Evolutionary conservation across 2,329 filamentous ascomycete species (phyloP), one percentile per base, ranked within the genome.

Genomic region (Pseudopyrenochaeta lycopersici): DNA sequence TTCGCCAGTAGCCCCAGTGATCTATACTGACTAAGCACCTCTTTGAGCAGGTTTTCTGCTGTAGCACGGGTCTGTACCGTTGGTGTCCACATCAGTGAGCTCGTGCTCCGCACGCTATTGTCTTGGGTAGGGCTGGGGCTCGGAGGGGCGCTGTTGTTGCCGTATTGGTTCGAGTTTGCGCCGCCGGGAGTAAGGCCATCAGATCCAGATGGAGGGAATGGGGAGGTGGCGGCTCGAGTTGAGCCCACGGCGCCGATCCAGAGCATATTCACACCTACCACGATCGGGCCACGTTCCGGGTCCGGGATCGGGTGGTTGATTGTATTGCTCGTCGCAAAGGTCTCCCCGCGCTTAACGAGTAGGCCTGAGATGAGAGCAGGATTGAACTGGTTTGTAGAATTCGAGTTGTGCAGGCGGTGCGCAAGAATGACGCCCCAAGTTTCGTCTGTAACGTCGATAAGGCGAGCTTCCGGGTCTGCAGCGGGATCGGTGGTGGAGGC

Each of bases 341-440:
- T 55, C 31, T 62, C 55, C 12, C 74, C 73, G 38, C 79, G 78
- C 55, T 80, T 79, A 54, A 81, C 71, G 0, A 82, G 62, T 1
- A 78, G 68, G 1, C 79, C 79, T 7, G 73, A 76, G 23, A 79
- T 77, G 15, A 80, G 69, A 4, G 71, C 71, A 12, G 73, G 69
- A 23, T 68, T 66, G 63, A 72, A 71, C 54, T 73, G 67, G 53
- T 66, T 64, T 32, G 69, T 67, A 0, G 72, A 73, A 49, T 71
- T 68, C 31, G 69, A 72, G 58, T 72, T 77, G 67, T 70, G 76
- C 0, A 73, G 61, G n/a, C 77, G 82, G 68, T 91, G 88, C 1
- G 85, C 82, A 36, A 90, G 82, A 14, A 95, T 80, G 4, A 90
- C 84, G 17, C 88, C 90, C 88, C 89, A 94, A 0, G 85, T 89